phyloP scores from a whole-genome alignment of 169 alveolate genomes.

The Cryptosporidium ubiquitum region DNA sequence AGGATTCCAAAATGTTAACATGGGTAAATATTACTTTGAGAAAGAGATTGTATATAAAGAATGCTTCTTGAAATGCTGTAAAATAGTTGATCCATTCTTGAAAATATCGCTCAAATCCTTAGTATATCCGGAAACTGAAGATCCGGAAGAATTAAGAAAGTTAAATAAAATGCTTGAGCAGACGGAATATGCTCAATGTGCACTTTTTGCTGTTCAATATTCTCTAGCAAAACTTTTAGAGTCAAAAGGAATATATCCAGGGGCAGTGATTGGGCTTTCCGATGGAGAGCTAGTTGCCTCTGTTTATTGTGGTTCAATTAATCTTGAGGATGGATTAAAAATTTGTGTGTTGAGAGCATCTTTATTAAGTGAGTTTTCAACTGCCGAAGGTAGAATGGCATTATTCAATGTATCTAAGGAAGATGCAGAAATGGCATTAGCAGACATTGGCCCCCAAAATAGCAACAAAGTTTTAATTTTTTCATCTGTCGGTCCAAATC shows the following conservation, averaged over 20 bases:
- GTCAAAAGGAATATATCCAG: conserved; percentile 82
- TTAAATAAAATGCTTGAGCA: conserved; percentile 61
- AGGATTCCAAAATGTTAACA: conserved; percentile 74
- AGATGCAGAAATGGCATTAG: conserved; percentile 82
- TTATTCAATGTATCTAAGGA: conserved; percentile 77
- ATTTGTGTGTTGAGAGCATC: conserved; percentile 76
- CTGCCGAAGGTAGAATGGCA: conserved; percentile 66
- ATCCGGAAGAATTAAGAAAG: conserved; percentile 45
- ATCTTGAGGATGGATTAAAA: conserved; percentile 78
- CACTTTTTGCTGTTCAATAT: conserved; percentile 82
- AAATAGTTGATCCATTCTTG: conserved; percentile 76
- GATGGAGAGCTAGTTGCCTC: conserved; percentile 83
- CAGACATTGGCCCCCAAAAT: conserved; percentile 81
- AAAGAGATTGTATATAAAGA: conserved; percentile 78
- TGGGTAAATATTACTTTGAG: conserved; percentile 77
- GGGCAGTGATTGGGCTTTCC: conserved; percentile 79
- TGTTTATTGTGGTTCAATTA: conserved; percentile 77
- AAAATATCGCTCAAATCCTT: conserved; percentile 77
- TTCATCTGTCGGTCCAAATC: conserved; percentile 76
- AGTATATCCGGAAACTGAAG: conserved; percentile 74
- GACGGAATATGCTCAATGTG: conserved; percentile 80
- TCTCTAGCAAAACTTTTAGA: conserved; percentile 80
- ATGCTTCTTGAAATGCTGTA: conserved; percentile 79
- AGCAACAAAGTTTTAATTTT: conserved; percentile 71
- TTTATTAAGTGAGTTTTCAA: conserved; percentile 69